These are phyloP conservation scores for Draba incana DNA, from an alignment of 345 rosid genomes.

Conservation along the genomic window DNA sequence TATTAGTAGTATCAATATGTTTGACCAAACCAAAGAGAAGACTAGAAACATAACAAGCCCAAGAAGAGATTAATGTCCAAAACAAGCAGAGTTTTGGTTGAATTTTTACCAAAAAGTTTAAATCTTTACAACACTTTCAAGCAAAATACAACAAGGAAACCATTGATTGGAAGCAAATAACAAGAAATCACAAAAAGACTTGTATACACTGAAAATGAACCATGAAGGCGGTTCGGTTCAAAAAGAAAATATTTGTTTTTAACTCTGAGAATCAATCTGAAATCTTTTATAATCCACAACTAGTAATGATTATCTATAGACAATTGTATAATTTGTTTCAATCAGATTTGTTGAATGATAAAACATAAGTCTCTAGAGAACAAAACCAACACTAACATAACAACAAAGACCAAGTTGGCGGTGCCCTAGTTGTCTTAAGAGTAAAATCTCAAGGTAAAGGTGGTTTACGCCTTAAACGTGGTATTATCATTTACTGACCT, in stretches of 20 bases:
- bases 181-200: slow-evolving; percentile 4
- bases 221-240: too few relatives aligned
- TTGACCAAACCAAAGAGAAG: background rate
- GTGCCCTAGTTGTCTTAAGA: too few relatives aligned
- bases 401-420: background rate
- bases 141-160: background rate
- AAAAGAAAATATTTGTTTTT: too few relatives aligned
- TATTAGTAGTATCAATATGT: background rate
- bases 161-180: background rate
- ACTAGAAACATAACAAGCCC: slow-evolving; percentile 14
- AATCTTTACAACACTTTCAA: background rate
- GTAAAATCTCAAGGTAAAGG: too few relatives aligned
- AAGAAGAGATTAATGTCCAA: background rate
- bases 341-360: background rate
- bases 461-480: too few relatives aligned
- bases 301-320: background rate
- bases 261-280: background rate
- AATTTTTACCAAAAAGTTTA: background rate
- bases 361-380: background rate
- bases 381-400: slow-evolving; percentile 11
- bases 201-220: background rate
- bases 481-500: too few relatives aligned
- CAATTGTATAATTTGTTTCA: background rate
- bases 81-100: background rate
- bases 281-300: background rate